These are phyloP conservation scores for Apiospora hydei DNA, from an alignment of 2,329 filamentous ascomycete species.

Conservation along the genomic window DNA sequence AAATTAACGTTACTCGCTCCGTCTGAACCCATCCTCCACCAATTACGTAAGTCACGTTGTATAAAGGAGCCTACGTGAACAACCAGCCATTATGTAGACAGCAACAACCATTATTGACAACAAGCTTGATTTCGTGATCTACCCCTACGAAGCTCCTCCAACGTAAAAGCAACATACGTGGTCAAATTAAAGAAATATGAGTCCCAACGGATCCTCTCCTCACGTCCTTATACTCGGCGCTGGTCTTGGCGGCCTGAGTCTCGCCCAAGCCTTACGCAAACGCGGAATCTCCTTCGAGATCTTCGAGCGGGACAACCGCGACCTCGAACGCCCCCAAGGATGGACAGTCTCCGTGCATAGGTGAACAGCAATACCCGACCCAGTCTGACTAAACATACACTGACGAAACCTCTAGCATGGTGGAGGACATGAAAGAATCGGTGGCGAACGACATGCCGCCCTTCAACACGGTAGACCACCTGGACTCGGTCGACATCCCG, in stretches of 20 bases:
- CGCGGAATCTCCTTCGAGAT: constrained; percentile 24
- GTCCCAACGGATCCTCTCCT: background rate
- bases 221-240: constrained; percentile 28
- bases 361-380: background rate
- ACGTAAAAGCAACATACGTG: background rate
- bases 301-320: constrained; percentile 24
- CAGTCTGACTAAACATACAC: background rate
- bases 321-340: constrained; percentile 23
- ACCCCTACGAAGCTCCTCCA: background rate
- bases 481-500: constrained; percentile 29
- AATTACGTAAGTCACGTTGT: background rate
- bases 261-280: constrained; percentile 26
- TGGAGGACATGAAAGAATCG: constrained; percentile 5
- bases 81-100: background rate
- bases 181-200: background rate
- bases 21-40: background rate
- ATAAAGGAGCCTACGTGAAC: background rate
- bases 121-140: background rate
- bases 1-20: background rate
- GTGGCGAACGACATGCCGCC: constrained; percentile 29
- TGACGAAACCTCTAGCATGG: background rate
- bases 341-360: constrained; percentile 25
- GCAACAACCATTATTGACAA: background rate
- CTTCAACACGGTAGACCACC: constrained; percentile 30
- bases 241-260: constrained; percentile 27